phyloP scores from a whole-genome alignment of 768 basidiomycete genomes.

The Mycena latifolia region DNA sequence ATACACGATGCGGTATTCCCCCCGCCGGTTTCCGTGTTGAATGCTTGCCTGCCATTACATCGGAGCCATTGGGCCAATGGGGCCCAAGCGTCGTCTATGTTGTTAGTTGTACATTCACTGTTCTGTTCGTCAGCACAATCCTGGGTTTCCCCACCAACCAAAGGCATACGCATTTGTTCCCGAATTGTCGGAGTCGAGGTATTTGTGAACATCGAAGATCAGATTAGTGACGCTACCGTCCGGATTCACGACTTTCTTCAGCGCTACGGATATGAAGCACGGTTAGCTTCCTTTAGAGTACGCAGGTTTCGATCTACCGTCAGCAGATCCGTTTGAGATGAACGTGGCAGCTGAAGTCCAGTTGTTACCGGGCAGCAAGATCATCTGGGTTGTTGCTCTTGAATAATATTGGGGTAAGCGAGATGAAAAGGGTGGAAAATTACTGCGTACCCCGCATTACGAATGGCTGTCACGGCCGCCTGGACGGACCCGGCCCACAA shows the following conservation, averaged over 20 bases:
- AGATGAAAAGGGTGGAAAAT: not conserved
- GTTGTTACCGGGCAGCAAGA: slow-evolving; percentile 70
- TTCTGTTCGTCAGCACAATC: not conserved
- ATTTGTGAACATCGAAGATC: slow-evolving; percentile 75
- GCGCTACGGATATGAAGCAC: slow-evolving; percentile 35
- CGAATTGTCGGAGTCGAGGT: slow-evolving; percentile 68
- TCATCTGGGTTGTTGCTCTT: slow-evolving; percentile 66
- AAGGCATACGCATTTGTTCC: slow-evolving; percentile 42
- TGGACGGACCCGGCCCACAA: slow-evolving; percentile 68
- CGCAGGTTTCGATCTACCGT: slow-evolving; percentile 7
- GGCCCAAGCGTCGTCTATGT: slow-evolving; percentile 60
- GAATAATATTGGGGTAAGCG: not conserved
- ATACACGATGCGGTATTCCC: slow-evolving; percentile 64
- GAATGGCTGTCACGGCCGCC: slow-evolving; percentile 72
- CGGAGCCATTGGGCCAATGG: slow-evolving; percentile 64
- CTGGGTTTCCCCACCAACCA: not conserved
- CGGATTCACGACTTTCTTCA: slow-evolving; percentile 58
- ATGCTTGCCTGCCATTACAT: slow-evolving; percentile 61
- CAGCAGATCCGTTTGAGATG: slow-evolving; percentile 63
- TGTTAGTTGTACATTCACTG: slow-evolving; percentile 52
- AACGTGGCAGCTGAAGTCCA: slow-evolving; percentile 66
- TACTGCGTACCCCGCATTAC: slow-evolving; percentile 57
- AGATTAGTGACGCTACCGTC: slow-evolving; percentile 61
- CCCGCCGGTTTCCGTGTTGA: slow-evolving; percentile 74
- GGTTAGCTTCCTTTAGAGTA: not conserved